Conservation (phyloP, 179 eudicot genomes). For the Corrigiola litoralis region DNA sequence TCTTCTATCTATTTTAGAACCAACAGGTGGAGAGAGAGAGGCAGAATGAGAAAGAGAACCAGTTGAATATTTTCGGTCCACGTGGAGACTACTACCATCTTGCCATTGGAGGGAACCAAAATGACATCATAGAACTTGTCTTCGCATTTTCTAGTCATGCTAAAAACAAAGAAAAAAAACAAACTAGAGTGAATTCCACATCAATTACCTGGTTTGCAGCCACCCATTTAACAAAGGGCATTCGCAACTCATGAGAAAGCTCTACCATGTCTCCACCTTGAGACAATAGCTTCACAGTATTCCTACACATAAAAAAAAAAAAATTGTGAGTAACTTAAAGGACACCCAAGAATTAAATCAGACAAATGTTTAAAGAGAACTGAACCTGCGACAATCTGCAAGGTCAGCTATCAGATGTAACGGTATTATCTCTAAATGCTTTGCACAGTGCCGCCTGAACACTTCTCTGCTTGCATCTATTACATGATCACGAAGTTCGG, state of each 20-base stretch:
- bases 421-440: slow-evolving; percentile 70
- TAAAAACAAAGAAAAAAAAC: background rate
- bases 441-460: slow-evolving; percentile 74
- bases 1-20: too few species aligned
- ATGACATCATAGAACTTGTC: background rate
- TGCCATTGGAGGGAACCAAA: too few species aligned
- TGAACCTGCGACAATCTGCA: slow-evolving; percentile 52
- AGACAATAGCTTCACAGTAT: slow-evolving; percentile 73
- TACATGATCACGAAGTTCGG: slow-evolving; percentile 70
- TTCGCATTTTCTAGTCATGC: background rate
- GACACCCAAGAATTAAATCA: slow-evolving; percentile 2
- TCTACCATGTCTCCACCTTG: slow-evolving; percentile 88
- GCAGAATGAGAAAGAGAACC: too few species aligned
- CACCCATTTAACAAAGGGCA: slow-evolving; percentile 79
- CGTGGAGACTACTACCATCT: too few species aligned
- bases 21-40: too few species aligned
- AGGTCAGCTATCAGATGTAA: slow-evolving; percentile 61
- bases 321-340: slow-evolving; percentile 13
- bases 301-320: slow-evolving; percentile 41
- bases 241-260: slow-evolving; percentile 82
- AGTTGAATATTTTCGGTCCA: too few species aligned
- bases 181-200: background rate
- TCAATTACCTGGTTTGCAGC: slow-evolving; percentile 63
- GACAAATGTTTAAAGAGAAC: slow-evolving; percentile 4
- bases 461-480: slow-evolving; percentile 53